Base-by-base conservation (phyloP, 1,284 basidiomycete genomes). In the Austroboletus niveus region DNA sequence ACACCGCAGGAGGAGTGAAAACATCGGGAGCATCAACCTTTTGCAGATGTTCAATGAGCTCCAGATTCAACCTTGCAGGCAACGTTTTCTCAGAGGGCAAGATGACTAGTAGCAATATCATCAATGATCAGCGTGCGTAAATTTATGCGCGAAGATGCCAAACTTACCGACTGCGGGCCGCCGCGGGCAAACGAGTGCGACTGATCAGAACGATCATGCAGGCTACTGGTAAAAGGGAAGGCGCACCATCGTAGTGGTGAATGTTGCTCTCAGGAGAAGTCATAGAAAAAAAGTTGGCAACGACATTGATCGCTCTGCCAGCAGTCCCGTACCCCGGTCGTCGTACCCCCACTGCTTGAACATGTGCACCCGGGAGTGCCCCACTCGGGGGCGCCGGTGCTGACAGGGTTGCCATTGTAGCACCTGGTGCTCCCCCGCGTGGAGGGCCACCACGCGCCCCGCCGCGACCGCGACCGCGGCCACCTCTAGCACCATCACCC, bases 191-290 rank as follows among this genome's bases (percentile, higher is more conserved):
- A 41, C 27, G 50, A 22, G 46, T 36, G 34, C 38, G 36, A 40
- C 45, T 41, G 47, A 60, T 69, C 41, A 64, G 59, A 53, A 58
- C 38, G 47, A 56, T 58, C 49, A 10, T 45, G 40, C 12, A 27
- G 39, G 45, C 1, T 15, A 8, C 30, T 31, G 46, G 42, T 32
- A 52, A 24, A 60, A 43, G 20, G 64, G 76, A 48, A 17, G 57
- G 64, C 82, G 52, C 56, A 85, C 87, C 83, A 63, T 90, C 87
- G 60, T 90, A 90, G 57, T 90, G 87, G 52, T 84, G 75, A 29
- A 89, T 88, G 17, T 80, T 77, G 1, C 62, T 68, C 30, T 84
- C 75, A 0, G 87, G 82, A 10, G 87, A 80, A 0, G 75, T 72
- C 3, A 81, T 78, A 30, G 61, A 61, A 56, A 87, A 90, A 49